phyloP scores from a whole-genome alignment of 495 filamentous ascomycete genomes.

The Aspergillus asperescens region DNA sequence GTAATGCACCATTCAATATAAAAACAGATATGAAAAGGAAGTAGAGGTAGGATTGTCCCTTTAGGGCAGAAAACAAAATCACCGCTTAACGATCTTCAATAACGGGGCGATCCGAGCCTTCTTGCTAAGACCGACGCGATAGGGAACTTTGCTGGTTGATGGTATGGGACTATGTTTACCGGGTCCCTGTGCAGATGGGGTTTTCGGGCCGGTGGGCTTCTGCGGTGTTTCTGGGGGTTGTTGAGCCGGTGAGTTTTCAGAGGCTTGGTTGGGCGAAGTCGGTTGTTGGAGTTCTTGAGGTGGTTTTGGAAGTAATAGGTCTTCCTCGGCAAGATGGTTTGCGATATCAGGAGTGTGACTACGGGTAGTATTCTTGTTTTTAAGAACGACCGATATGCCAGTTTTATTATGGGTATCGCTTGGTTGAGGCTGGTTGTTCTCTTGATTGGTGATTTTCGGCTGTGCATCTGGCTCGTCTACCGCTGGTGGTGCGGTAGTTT shows the following conservation, averaged over 20 bases:
- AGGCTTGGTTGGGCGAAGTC: slow-evolving; percentile 6
- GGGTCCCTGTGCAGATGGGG: slow-evolving; percentile 22
- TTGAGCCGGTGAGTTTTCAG: not conserved
- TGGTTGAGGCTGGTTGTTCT: not conserved
- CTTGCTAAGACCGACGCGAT: slow-evolving; percentile 64
- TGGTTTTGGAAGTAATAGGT: not conserved
- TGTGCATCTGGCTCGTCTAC: not conserved
- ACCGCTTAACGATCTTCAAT: slow-evolving; percentile 59
- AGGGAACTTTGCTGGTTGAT: slow-evolving; percentile 51
- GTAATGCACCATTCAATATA: not conserved
- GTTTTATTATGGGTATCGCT: not conserved
- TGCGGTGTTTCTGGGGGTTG: slow-evolving; percentile 21
- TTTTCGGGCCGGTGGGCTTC: slow-evolving; percentile 13
- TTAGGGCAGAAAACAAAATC: slow-evolving; percentile 12
- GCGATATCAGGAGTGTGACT: not conserved
- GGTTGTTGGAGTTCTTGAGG: not conserved
- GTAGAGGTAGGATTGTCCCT: not conserved
- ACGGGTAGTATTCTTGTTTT: slow-evolving; percentile 1
- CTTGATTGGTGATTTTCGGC: not conserved
- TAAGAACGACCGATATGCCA: not conserved
- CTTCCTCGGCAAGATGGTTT: not conserved
- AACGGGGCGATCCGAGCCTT: slow-evolving; percentile 60
- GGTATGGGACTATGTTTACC: slow-evolving; percentile 46
- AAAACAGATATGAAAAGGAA: not conserved
- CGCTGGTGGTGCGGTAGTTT: not conserved